Base-by-base conservation (phyloP, 2,329 filamentous ascomycete species). In the Venturia carpophila region DNA sequence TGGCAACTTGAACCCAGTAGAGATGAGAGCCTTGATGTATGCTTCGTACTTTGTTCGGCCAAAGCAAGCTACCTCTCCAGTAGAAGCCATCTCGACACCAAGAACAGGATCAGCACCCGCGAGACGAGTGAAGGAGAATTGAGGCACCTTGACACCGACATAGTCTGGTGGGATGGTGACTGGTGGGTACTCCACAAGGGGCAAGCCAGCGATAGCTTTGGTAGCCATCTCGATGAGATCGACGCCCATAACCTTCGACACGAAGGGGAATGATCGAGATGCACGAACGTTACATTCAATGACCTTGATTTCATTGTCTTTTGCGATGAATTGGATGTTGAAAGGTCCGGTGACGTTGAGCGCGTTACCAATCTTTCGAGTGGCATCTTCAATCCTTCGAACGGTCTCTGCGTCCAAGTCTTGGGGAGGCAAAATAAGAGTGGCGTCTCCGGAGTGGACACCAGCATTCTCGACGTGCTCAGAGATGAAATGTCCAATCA, bases 311-410 rank as follows among this genome's bases (percentile, higher is more conserved):
- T 97, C 93, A 75, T 97, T 97, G 76, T 97, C 92, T 81, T 97
- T 97, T 72, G 94, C 94, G 72, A 99, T 99, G 80, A 99, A 97
- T 76, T 99, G 94, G 68, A 99, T 99, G 79, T 99, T 99, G 84
- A 89, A 97, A 27, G 94, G 94, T 62, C 94, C 94, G 49, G 94
- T 97, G 65, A 99, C 89, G 75, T 97, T 97, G 66, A 97, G 84
- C 19, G 94, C 93, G 68, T 89, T 87, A 69, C 89, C 94, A 71
- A 99, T 97, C 84, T 97, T 97, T 70, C 88, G 84, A 17, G 94
- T 97, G 3, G 94, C 94, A 75, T 97, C 92, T 75, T 93, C 92
- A 66, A 99, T 97, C 69, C 93, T 87, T 67, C 86, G 80, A 63
- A 97, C 92, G 0, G 94, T 99, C 69, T 94, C 93, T 7, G 83